Evolutionary conservation across 495 filamentous ascomycete species (phyloP).

Genomic region (Coniosporium apollinis): DNA sequence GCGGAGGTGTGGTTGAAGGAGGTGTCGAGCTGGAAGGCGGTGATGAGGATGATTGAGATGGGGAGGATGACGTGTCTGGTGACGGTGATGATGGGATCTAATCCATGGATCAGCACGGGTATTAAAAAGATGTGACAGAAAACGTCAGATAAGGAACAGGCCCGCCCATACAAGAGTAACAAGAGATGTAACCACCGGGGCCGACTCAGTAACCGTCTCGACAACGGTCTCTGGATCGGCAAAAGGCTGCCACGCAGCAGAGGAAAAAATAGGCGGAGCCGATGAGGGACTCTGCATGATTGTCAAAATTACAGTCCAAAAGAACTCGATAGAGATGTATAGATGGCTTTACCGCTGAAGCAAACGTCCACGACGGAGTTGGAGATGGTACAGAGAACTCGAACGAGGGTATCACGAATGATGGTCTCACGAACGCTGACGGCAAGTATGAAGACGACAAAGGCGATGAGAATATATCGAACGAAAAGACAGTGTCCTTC

Average conservation of each 20-base stretch:
- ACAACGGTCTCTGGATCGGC: conserved; percentile 10
- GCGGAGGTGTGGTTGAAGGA: background rate
- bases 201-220: conserved; percentile 10
- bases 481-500: too few species aligned
- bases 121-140: background rate
- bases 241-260: too few species aligned
- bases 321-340: conserved; percentile 6
- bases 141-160: background rate
- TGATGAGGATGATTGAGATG: background rate
- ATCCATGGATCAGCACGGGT: background rate
- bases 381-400: too few species aligned
- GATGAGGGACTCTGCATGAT: conserved; percentile 9
- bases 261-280: too few species aligned
- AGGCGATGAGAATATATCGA: too few species aligned
- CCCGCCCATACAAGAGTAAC: conserved; percentile 8
- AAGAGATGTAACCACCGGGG: conserved; percentile 2
- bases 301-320: conserved; percentile 9
- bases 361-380: too few species aligned
- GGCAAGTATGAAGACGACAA: too few species aligned
- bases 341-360: too few species aligned
- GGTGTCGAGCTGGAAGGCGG: background rate
- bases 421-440: too few species aligned
- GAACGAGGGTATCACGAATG: too few species aligned
- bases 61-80: background rate
- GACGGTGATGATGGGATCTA: conserved; percentile 1